phyloP scores from a whole-genome alignment of 176 grass and related monocot species.

The Oryza glumipatula region DNA sequence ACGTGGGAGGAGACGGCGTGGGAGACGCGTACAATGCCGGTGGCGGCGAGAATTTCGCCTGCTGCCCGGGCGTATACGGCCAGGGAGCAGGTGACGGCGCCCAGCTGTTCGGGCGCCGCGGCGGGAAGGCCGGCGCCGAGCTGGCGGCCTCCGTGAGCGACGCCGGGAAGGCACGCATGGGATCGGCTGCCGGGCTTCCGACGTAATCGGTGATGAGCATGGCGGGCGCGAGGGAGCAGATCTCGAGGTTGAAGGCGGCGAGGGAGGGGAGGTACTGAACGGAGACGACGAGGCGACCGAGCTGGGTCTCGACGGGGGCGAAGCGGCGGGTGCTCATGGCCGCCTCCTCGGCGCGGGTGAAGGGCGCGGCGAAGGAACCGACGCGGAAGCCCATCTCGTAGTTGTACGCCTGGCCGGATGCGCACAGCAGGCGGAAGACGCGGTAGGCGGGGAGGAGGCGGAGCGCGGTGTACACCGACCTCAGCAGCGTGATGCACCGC shows the following conservation, averaged over 20 bases:
- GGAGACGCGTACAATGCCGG: slow-evolving; percentile 58
- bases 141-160: slow-evolving; percentile 54
- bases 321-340: slow-evolving; percentile 60
- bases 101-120: slow-evolving; percentile 61
- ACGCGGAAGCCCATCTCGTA: slow-evolving; percentile 78
- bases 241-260: slow-evolving; percentile 70
- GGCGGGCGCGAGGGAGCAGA: slow-evolving; percentile 56
- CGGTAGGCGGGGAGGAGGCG: slow-evolving; percentile 81
- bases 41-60: slow-evolving; percentile 78
- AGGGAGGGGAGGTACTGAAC: slow-evolving; percentile 80
- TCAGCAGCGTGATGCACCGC: slow-evolving; percentile 76
- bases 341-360: slow-evolving; percentile 72
- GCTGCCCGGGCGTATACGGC: slow-evolving; percentile 40
- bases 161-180: slow-evolving; percentile 66
- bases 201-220: slow-evolving; percentile 85
- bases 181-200: slow-evolving; percentile 76
- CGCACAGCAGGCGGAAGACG: slow-evolving; percentile 69
- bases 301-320: slow-evolving; percentile 71
- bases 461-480: slow-evolving; percentile 74
- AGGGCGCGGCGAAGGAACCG: slow-evolving; percentile 80
- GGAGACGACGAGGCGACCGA: slow-evolving; percentile 74
- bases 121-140: slow-evolving; percentile 31
- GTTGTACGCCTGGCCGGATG: slow-evolving; percentile 68
- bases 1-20: slow-evolving; percentile 79
- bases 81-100: slow-evolving; percentile 47